These are phyloP conservation scores for Pythium graminicola DNA, from an alignment of 352 stramenopile species.

Conservation along the genomic window DNA sequence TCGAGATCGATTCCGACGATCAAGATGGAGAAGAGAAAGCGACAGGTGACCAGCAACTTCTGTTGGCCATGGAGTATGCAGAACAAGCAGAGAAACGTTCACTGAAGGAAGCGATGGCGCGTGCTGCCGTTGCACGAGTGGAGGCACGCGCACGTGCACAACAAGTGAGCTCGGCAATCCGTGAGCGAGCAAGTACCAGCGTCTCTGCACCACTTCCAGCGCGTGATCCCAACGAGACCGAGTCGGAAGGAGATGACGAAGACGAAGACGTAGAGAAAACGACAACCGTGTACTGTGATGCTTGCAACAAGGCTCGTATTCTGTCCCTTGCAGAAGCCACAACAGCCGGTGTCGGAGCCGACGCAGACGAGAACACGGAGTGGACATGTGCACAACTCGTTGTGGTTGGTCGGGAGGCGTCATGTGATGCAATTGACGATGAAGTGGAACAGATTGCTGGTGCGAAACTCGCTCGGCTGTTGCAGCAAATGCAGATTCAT, in stretches of 20 bases:
- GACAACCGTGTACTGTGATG: conserved; percentile 73
- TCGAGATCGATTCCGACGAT: conserved; percentile 20
- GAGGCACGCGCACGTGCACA: conserved; percentile 34
- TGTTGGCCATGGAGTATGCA: conserved; percentile 17
- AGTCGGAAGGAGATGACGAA: conserved; percentile 14
- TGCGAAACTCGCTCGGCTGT: conserved; percentile 31
- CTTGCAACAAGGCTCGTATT: conserved; percentile 75
- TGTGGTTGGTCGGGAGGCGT: conserved; percentile 25
- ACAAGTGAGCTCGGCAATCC: conserved; percentile 40
- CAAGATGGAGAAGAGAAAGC: not conserved
- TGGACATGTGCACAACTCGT: conserved; percentile 57
- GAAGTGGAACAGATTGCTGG: conserved; percentile 64
- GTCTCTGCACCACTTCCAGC: not conserved
- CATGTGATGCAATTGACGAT: conserved; percentile 60
- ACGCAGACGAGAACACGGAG: not conserved
- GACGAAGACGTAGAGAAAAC: conserved; percentile 53
- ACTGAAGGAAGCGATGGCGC: conserved; percentile 42
- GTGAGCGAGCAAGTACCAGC: conserved; percentile 4
- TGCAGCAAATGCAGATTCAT: conserved; percentile 36
- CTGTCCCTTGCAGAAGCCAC: conserved; percentile 41
- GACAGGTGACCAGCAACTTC: conserved; percentile 9
- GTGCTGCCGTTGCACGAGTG: conserved; percentile 49
- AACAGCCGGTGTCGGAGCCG: conserved; percentile 22
- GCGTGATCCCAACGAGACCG: conserved; percentile 2
- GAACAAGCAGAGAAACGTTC: conserved; percentile 19